Base-by-base conservation (phyloP, 768 basidiomycete species). In the Lactarius hatsudake region DNA sequence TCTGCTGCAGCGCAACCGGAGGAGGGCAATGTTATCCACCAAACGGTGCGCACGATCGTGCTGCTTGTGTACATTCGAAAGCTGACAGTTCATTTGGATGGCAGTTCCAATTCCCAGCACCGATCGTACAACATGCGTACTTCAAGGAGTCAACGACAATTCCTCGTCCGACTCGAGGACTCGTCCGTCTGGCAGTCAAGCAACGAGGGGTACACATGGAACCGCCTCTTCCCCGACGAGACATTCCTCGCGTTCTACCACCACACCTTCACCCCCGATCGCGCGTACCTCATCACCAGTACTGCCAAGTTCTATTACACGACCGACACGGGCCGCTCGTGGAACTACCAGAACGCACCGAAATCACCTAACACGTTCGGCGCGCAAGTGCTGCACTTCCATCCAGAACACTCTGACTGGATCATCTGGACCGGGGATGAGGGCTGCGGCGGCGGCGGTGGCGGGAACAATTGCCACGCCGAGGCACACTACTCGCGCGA, bases 121-220 rank as follows among this genome's bases (percentile, higher is more conserved):
- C 77, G n/a, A 78, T 98, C 32, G 76, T 83, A 20, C 93, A 96
- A 73, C 85, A 93, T 71, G 81, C 87, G 5, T 99, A 95, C 77
- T 98, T 99, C 82, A 84, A 85, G 58, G 81, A 89, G 1, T 94
- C 93, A 0, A 85, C 82, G 85, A 95, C 94, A 0, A 84, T 98
- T 98, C 63, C 84, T 99, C 38, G 87, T 93, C 48, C 88, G 92
- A 7, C 83, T 97, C 3, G 75, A 76, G 1, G 94, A 98, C 73
- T 77, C 86, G 68, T 82, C 85, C 0, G 81, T 98, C 62, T 98
- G 94, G 94, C 95, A 98, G 79, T 97, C 94, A 1, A 87, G 86
- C 72, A 98, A 95, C 74, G 96, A 99, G 77, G 97, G 96, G 1
- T 94, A 93, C 77, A 87, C 87, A 0, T 99, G 96, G 96, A 82